These are phyloP conservation scores for Alternaria sp. DNA, from an alignment of 2,329 filamentous ascomycete genomes.

Conservation along the genomic window DNA sequence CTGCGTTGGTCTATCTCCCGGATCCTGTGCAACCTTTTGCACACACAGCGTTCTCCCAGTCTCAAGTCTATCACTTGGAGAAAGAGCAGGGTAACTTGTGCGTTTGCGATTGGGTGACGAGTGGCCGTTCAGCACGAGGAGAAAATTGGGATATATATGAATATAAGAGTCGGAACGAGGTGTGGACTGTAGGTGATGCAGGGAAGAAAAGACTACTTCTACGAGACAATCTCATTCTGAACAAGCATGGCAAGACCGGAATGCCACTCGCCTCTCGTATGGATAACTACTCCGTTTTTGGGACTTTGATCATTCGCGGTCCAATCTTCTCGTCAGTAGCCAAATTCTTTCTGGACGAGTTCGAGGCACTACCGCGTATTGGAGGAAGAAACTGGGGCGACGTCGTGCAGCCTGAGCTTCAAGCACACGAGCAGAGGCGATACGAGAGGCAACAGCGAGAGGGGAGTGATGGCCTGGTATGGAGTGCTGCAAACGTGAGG, in stretches of 20 bases:
- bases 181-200: conserved; percentile 66
- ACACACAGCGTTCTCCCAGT: conserved; percentile 83
- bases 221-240: conserved; percentile 84
- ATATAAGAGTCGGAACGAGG: conserved; percentile 87
- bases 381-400: conserved; percentile 79
- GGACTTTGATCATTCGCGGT: conserved; percentile 84
- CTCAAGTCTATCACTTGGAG: conserved; percentile 74
- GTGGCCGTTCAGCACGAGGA: conserved; percentile 82
- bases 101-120: conserved; percentile 92
- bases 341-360: conserved; percentile 81
- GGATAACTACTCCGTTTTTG: conserved; percentile 79
- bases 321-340: conserved; percentile 72
- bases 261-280: conserved; percentile 63
- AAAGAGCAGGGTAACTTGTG: conserved; percentile 69
- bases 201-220: conserved; percentile 71
- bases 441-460: conserved; percentile 66
- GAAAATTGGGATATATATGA: conserved; percentile 86
- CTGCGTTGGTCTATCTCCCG: conserved; percentile 73
- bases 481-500: conserved; percentile 51
- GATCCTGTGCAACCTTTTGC: conserved; percentile 94
- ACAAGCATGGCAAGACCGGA: conserved; percentile 55
- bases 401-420: conserved; percentile 48
- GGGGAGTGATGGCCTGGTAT: conserved; percentile 48
- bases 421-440: conserved; percentile 60
- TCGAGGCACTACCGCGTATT: conserved; percentile 79